A percentile compares a stretch with the other conserved stretches of the same genome.
Conservation (phyloP, 805 yeast species). For the Metschnikowia amazonensis region DNA sequence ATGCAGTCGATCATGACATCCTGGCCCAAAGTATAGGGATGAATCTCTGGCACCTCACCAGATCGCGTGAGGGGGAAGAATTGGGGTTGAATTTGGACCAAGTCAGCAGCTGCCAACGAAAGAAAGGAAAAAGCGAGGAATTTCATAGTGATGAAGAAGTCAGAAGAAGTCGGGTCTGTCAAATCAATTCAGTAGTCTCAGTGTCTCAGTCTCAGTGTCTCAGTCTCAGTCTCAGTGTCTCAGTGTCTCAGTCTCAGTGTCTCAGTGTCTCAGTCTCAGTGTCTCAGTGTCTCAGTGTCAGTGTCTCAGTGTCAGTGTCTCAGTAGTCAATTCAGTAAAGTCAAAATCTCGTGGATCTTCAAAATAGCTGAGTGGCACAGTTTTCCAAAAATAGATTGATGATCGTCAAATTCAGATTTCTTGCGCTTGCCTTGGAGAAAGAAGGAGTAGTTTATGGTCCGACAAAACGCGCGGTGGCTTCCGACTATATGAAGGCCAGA, state of each 20-base stretch:
- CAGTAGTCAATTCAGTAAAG: too few species aligned
- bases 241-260: too few species aligned
- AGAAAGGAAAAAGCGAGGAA: neutral
- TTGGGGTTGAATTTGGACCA: conserved; percentile 15
- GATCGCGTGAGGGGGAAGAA: conserved; percentile 37
- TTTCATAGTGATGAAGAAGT: too few species aligned
- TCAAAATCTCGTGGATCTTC: neutral
- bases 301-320: too few species aligned
- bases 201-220: too few species aligned
- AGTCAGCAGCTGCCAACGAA: conserved; percentile 1
- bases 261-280: too few species aligned
- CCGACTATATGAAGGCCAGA: conserved; percentile 1
- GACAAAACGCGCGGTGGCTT: conserved; percentile 1
- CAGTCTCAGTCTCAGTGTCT: too few species aligned
- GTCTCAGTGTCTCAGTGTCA: too few species aligned
- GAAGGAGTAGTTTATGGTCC: neutral
- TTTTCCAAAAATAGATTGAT: neutral
- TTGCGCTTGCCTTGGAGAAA: too few species aligned
- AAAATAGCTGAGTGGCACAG: neutral
- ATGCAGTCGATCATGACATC: conserved; percentile 55
- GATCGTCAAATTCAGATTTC: neutral
- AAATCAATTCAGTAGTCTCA: too few species aligned
- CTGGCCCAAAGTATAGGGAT: conserved; percentile 40
- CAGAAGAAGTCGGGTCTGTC: too few species aligned
- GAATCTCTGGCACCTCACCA: conserved; percentile 35